Evolutionary conservation across 371 early-diverging fungal genomes (phyloP).

Genomic region (Lichtheimia ornata): DNA sequence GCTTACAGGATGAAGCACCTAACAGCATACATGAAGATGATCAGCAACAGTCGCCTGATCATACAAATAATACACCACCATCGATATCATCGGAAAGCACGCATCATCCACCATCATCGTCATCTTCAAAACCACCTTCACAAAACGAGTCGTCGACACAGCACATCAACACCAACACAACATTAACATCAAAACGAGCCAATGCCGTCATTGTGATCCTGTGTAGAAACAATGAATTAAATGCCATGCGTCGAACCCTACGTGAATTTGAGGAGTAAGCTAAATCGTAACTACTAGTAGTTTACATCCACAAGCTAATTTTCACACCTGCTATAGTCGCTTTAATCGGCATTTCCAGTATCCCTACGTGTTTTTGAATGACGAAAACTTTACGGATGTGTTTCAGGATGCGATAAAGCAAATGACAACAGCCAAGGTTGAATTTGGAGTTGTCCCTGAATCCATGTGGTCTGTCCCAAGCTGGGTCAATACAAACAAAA

Average conservation of each 20-base stretch:
- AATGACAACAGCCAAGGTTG: slow-evolving; percentile 63
- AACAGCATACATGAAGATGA: neutral
- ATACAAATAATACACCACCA: neutral
- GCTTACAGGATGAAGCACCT: neutral
- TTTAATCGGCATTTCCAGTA: slow-evolving; percentile 87
- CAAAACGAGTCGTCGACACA: neutral
- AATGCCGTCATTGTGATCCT: slow-evolving; percentile 62
- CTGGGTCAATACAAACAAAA: slow-evolving; percentile 64
- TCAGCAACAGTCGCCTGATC: neutral
- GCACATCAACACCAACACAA: neutral
- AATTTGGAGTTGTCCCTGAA: slow-evolving; percentile 65
- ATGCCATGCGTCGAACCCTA: slow-evolving; percentile 70
- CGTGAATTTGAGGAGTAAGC: slow-evolving; percentile 74
- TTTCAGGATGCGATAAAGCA: slow-evolving; percentile 62
- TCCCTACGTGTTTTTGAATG: slow-evolving; percentile 90
- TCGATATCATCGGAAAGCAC: neutral
- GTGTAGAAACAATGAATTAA: slow-evolving; percentile 76
- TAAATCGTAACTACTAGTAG: neutral
- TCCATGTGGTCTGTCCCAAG: slow-evolving; percentile 74
- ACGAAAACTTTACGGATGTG: slow-evolving; percentile 77
- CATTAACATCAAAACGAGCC: slow-evolving; percentile 15
- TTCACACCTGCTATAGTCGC: slow-evolving; percentile 30
- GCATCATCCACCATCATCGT: neutral
- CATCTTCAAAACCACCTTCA: neutral
- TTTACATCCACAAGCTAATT: neutral